Percentiles rank a stretch among this genome's conserved stretches.
Conservation (phyloP, 257 asterid genomes). For the Solanum boliviense region DNA sequence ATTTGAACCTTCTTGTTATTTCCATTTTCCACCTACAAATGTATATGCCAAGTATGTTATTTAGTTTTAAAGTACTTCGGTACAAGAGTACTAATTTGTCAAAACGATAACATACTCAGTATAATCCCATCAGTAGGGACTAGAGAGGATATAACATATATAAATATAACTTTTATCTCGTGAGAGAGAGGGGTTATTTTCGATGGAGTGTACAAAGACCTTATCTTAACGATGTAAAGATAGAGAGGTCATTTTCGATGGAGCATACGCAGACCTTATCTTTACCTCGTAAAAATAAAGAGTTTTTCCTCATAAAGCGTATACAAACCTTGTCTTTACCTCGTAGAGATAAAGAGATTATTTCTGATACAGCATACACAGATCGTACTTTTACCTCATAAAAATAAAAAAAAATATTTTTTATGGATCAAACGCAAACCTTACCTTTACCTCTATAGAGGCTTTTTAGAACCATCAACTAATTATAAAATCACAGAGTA, state of each 20-base stretch:
- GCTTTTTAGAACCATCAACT: neutral
- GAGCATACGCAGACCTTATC: too few relatives aligned
- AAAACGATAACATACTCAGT: neutral
- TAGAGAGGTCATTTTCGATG: too few relatives aligned
- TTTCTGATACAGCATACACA: too few relatives aligned
- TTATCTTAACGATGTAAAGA: neutral
- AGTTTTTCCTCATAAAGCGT: too few relatives aligned
- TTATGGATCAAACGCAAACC: too few relatives aligned
- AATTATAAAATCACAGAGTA: neutral
- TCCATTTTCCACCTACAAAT: conserved; percentile 3
- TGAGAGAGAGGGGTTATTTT: too few relatives aligned
- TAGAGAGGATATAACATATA: neutral
- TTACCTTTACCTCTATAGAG: neutral
- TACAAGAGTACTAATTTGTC: neutral
- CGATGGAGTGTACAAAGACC: neutral
- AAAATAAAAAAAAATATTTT: too few relatives aligned
- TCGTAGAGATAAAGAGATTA: too few relatives aligned
- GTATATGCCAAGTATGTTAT: neutral
- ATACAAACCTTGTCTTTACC: too few relatives aligned
- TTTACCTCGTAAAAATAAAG: too few relatives aligned
- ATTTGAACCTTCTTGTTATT: neutral
- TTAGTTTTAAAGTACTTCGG: neutral
- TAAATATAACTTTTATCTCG: too few relatives aligned
- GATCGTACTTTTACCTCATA: too few relatives aligned
- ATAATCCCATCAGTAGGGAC: neutral